A percentile compares a stretch with the other conserved stretches of the same genome.
phyloP scores from a whole-genome alignment of 805 yeast species.

The Nakazawaea pomicola region DNA sequence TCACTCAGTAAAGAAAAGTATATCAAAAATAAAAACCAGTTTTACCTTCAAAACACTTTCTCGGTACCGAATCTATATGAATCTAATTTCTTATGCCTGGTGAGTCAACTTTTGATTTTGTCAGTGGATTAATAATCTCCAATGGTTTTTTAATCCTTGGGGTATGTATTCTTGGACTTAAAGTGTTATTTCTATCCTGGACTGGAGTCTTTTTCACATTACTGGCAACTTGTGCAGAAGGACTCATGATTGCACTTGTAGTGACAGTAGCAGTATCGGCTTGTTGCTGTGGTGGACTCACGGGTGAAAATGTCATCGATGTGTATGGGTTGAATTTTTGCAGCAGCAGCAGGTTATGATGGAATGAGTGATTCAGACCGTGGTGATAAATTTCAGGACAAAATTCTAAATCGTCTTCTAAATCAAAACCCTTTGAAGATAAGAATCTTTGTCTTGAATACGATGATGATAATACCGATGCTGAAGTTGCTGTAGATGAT shows the following conservation, averaged over 20 bases:
- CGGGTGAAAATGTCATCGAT: conserved; percentile 57
- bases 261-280: conserved; percentile 20
- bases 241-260: too few species aligned
- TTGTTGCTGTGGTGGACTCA: conserved; percentile 29
- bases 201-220: conserved; percentile 11
- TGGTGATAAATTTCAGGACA: conserved; percentile 45
- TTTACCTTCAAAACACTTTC: too few species aligned
- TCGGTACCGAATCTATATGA: background rate
- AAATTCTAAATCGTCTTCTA: conserved; percentile 60
- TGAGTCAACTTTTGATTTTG: conserved; percentile 51
- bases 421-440: conserved; percentile 54
- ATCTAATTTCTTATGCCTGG: conserved; percentile 28
- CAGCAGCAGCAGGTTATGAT: too few species aligned
- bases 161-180: conserved; percentile 43
- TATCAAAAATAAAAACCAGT: too few species aligned
- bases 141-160: conserved; percentile 56
- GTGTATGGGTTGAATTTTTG: conserved; percentile 62
- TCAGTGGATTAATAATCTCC: conserved; percentile 59
- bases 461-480: background rate
- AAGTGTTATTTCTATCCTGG: conserved; percentile 6
- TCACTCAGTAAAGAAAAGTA: too few species aligned
- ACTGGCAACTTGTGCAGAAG: conserved; percentile 12
- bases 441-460: conserved; percentile 34
- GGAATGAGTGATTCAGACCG: conserved; percentile 21
- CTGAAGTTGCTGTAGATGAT: background rate